Evolutionary conservation across 2,329 filamentous ascomycete species (phyloP).

Genomic region (Pestalotiopsis fici): DNA sequence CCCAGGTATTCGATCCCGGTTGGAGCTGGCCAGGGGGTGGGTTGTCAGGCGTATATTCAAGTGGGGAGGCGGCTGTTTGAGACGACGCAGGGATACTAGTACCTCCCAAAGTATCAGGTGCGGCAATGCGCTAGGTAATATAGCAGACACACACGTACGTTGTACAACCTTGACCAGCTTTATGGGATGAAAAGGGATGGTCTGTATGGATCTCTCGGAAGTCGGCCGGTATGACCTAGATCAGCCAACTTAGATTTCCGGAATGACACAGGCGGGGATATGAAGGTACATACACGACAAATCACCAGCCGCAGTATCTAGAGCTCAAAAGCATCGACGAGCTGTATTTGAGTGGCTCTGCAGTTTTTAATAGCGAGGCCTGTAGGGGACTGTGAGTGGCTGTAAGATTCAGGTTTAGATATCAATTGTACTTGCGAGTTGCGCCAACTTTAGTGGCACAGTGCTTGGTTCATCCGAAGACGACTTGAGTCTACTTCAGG

Average conservation of each 20-base stretch:
- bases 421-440: too few relatives aligned
- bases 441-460: too few relatives aligned
- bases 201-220: neutral
- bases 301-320: too few relatives aligned
- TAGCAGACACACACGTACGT: neutral
- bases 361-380: too few relatives aligned
- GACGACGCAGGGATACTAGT: neutral
- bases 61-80: neutral
- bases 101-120: neutral
- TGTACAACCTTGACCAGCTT: neutral
- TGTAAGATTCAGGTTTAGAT: too few relatives aligned
- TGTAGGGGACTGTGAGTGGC: too few relatives aligned
- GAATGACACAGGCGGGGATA: too few relatives aligned
- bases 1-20: neutral
- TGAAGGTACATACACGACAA: too few relatives aligned
- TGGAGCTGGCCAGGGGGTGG: neutral
- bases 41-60: neutral
- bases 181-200: neutral
- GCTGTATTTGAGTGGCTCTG: too few relatives aligned
- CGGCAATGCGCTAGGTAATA: neutral
- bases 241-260: neutral
- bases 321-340: too few relatives aligned
- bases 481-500: neutral
- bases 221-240: neutral
- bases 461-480: too few relatives aligned